A percentile compares a stretch with the other conserved stretches of the same genome.
These are phyloP conservation scores for Pseudomassariella vexata DNA, from an alignment of 2,329 filamentous ascomycete species.

Conservation along the genomic window DNA sequence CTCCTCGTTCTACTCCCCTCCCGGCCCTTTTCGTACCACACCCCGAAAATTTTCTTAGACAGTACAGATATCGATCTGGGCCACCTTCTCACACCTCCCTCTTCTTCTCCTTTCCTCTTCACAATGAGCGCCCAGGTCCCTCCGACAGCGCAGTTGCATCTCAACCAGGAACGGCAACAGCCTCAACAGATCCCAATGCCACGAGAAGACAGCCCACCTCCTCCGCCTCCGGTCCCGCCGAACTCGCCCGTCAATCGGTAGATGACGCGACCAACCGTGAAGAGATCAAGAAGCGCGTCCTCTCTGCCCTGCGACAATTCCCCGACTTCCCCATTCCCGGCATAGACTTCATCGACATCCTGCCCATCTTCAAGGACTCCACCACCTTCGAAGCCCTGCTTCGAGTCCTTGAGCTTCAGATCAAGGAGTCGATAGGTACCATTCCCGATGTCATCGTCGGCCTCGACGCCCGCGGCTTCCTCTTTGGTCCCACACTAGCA, in stretches of 20 bases:
- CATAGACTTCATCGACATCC: conserved; percentile 96
- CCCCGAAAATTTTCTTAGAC: conserved; percentile 6
- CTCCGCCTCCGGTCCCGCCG: conserved; percentile 55
- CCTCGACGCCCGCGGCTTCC: conserved; percentile 88
- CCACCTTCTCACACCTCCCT: conserved; percentile 17
- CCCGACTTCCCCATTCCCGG: conserved; percentile 87
- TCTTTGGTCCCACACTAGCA: conserved; percentile 88
- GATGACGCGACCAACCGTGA: conserved; percentile 27
- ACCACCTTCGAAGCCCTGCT: conserved; percentile 70
- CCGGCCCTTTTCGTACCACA: conserved; percentile 2
- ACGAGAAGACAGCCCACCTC: conserved; percentile 58
- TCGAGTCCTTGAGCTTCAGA: conserved; percentile 78
- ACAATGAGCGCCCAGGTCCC: conserved; percentile 28
- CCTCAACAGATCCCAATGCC: conserved; percentile 44
- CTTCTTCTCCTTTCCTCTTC: conserved; percentile 25
- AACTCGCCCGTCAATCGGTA: conserved; percentile 65
- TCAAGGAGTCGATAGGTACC: conserved; percentile 55
- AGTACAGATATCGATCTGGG: conserved; percentile 5
- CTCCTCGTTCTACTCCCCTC: conserved; percentile 3
- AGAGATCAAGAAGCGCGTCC: conserved; percentile 42
- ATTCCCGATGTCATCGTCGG: conserved; percentile 88
- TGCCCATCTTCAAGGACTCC: conserved; percentile 85
- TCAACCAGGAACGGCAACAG: conserved; percentile 21
- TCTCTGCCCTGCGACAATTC: conserved; percentile 73
- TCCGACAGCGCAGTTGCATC: conserved; percentile 28